These are phyloP conservation scores for Vitis labrusca DNA, from an alignment of 164 flowering plant species.

Conservation along the genomic window DNA sequence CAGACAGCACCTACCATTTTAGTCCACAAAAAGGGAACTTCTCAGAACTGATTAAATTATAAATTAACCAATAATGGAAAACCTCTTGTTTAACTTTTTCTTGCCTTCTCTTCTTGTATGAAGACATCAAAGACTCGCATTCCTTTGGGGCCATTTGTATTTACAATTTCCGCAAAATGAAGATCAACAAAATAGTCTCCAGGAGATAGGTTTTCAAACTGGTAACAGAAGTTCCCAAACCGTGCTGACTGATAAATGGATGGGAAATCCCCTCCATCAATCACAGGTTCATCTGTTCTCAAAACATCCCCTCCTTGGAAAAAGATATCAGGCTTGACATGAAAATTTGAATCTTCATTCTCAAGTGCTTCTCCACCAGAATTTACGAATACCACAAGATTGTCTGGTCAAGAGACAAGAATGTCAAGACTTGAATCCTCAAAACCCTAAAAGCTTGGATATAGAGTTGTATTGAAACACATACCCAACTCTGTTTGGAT, in stretches of 20 bases:
- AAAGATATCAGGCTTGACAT: conserved; percentile 36
- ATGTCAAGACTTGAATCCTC: background rate
- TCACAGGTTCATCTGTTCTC: conserved; percentile 57
- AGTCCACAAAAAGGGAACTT: conserved; percentile 4
- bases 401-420: conserved; percentile 38
- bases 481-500: background rate
- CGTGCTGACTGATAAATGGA: conserved; percentile 69
- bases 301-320: conserved; percentile 69
- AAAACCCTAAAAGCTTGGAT: background rate
- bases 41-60: background rate
- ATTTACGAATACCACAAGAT: conserved; percentile 62
- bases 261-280: conserved; percentile 52
- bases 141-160: conserved; percentile 76
- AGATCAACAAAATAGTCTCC: conserved; percentile 78
- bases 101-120: conserved; percentile 81
- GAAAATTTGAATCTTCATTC: conserved; percentile 21
- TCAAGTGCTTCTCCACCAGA: conserved; percentile 48
- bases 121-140: conserved; percentile 78
- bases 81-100: conserved; percentile 5
- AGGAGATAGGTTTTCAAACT: conserved; percentile 44
- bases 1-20: conserved; percentile 53
- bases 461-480: background rate
- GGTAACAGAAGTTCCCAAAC: conserved; percentile 62
- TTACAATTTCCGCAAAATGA: conserved; percentile 78
- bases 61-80: background rate